Base-by-base conservation (phyloP, 495 filamentous ascomycete species). In the Penicillium pulvis region DNA sequence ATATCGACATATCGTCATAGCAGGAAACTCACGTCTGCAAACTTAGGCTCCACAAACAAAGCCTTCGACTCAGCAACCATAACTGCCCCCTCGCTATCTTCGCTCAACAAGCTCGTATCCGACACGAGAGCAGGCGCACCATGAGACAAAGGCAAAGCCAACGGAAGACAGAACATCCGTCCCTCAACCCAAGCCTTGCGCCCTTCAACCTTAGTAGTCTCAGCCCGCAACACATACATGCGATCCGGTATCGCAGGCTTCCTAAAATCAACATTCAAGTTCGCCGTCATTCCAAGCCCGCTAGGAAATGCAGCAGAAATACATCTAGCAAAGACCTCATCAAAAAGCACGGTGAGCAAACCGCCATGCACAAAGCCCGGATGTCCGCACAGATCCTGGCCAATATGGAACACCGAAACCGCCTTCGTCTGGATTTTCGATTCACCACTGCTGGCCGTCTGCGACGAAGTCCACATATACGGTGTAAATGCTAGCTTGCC, bases 1-100 rank as follows among this genome's bases (percentile, higher is more conserved):
- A 47, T n/a, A 16, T 11, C 42, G 20, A 42, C 14, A 19, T 26
- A 11, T 19, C 11, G 4, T 36, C 16, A 24, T 17, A 31, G 43
- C 24, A 14, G 36, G 20, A 52, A 19, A 65, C 61, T 85, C 81
- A 71, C 69, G 87, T 86, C 82, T 17, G 90, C 91, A 69, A 90
- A 83, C 71, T 83, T 92, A 3, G 93, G 93, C 71, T 95, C 91
- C 53, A 98, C 80, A 73, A 95, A 97, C 61, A 98, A 79, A 11
- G 89, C 93, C 67, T 84, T 87, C 30, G 86, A 90, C 72, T 92
- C 88, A 30, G 84, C 87, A 52, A 93, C 78, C 60, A 91, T 80
- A 23, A 83, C 66, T 7, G 83, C 78, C 33, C 78, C 81, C 57
- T 86, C 79, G 53, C 77, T 78, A 46, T 77, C 78, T 55, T 73